Base-by-base conservation (phyloP, 768 basidiomycete genomes). In the Lactarius hatsudake region DNA sequence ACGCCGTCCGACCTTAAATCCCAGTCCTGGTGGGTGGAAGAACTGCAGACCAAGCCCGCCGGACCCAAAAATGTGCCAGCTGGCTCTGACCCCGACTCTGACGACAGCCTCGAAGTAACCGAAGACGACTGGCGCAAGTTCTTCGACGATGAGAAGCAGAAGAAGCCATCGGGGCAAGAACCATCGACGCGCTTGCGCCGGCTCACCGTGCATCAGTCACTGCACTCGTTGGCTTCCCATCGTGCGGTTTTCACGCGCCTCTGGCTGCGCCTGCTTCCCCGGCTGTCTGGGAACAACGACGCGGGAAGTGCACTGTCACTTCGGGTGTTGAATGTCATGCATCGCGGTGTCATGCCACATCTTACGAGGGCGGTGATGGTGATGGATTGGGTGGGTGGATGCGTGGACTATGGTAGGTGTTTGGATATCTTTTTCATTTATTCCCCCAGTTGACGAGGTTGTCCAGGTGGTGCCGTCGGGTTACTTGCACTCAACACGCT, bases 351-450 rank as follows among this genome's bases (percentile, higher is more conserved):
- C 15, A 77, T 96, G 75, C 95, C 95, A 0, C 87, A 94, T 75
- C 75, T 96, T 57, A 93, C 91, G 0, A 77, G 90, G 45, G 87
- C 90, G 0, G 80, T 91, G 58, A 76, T 92, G 60, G 83, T 91
- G n/a, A 94, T 94, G 90, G 94, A 96, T 75, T 97, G 94, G 93
- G 83, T 96, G 45, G 86, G 87, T 32, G 85, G 86, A 2, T 92
- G 91, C 71, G 89, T 94, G 15, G 93, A 96, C 74, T 81, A 85
- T 71, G 94, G 93, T 88, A 63, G 68, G 85, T 75, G 32, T 56
- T 55, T 56, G 15, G 12, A 66, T 13, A 40, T 28, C 23, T 63
- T 56, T 68, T 6, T 59, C 65, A 9, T 43, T 20, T 23, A 3
- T 17, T 43, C 45, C 26, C 3, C 53, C 42, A 20, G 59, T 45